Evolutionary conservation across 1,284 basidiomycete species (phyloP).

Genomic region (Marasmius fiardii): DNA sequence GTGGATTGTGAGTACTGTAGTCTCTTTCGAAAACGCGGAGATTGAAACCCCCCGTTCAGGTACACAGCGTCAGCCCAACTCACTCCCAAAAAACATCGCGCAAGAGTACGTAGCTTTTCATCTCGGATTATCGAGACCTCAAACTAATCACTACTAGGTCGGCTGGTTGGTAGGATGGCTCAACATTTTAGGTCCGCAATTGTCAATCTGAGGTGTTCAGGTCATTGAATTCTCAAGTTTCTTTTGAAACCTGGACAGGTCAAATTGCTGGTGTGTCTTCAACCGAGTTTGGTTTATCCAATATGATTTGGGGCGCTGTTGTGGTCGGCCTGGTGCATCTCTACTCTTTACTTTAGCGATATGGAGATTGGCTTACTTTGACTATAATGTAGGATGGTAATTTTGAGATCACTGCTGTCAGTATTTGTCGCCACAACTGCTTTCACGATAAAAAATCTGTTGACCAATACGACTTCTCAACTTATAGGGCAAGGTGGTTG

Average conservation of each 20-base stretch:
- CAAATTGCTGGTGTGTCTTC: conserved; percentile 83
- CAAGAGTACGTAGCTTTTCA: conserved; percentile 38
- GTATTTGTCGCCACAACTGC: conserved; percentile 22
- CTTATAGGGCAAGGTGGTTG: conserved; percentile 65
- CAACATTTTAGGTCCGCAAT: conserved; percentile 73
- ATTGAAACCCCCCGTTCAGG: conserved; percentile 25
- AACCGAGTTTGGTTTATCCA: conserved; percentile 85
- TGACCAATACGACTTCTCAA: conserved; percentile 19
- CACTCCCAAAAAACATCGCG: conserved; percentile 64
- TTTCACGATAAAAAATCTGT: conserved; percentile 1
- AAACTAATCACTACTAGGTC: conserved; percentile 29
- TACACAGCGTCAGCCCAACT: conserved; percentile 78
- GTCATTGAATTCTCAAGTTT: background rate
- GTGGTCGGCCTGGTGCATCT: conserved; percentile 46
- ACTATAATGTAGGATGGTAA: conserved; percentile 36
- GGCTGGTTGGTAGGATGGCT: conserved; percentile 85
- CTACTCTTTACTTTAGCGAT: background rate
- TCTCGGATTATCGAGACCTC: conserved; percentile 10
- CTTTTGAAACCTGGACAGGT: conserved; percentile 29
- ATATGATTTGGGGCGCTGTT: conserved; percentile 86
- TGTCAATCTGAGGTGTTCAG: conserved; percentile 19
- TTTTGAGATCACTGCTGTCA: conserved; percentile 37
- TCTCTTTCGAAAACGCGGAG: conserved; percentile 5
- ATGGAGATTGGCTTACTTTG: background rate
- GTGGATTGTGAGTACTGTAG: conserved; percentile 59